Evolutionary conservation across 2,329 filamentous ascomycete species (phyloP), one percentile per base, ranked within the genome.

Genomic region (Ascochyta rabiei): DNA sequence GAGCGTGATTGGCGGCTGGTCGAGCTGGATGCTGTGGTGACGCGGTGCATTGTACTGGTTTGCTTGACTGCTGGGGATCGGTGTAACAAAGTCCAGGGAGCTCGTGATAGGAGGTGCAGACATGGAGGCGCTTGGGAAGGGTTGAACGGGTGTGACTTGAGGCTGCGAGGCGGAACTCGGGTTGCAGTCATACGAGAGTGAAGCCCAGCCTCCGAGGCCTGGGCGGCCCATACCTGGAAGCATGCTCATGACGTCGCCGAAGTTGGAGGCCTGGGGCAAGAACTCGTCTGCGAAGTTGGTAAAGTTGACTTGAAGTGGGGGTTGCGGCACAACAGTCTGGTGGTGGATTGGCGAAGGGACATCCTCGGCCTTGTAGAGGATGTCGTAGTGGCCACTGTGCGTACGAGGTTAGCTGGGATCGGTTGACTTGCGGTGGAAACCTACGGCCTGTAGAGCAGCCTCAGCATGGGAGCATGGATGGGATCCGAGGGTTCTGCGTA

Each of bases 321-420:
- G 56, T 57, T 72, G 72, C 18, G 67, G 48, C 15, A 63, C 56
- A 18, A 67, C 56, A 51, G 67, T 48, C 31, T 67, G 63, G 19
- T 69, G 67, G 43, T 65, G 64, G 18, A 69, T 55, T 48, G 66
- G 53, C 13, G 65, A 57, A 43, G 73, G 69, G 15, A 83, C 66
- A 63, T 84, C 81, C 61, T 84, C 82, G 24, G 82, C 79, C 71
- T 86, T 87, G 80, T 99, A 99, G 30, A 98, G 82, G 57, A 99
- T 87, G 75, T 98, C 95, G 75, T 98, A 99, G 76, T 98, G 95
- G 56, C 91, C 91, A 37, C 85, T 87, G 61, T 10, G 40, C 18
- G 38, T 13, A 16, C 26, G 21, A 56, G 71, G 49, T 57, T 21
- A 61, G 54, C 49, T 13, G n/a, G 41, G 30, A 13, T 34, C 2